phyloP scores from a whole-genome alignment of 1,139 yeast genomes.

The Taphrina flavorubra region DNA sequence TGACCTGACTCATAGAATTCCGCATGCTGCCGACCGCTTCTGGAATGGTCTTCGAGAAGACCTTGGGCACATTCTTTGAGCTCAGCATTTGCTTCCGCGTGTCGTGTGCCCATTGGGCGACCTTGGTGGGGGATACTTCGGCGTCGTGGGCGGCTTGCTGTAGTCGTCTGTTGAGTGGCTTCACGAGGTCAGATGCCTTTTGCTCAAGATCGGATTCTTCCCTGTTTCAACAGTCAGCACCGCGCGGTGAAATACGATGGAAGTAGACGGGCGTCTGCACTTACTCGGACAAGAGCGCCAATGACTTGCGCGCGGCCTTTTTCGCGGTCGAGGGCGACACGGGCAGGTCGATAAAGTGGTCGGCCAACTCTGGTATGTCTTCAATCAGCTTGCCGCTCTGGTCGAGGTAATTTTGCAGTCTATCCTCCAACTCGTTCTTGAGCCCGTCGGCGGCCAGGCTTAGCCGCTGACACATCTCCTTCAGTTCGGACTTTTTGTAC shows the following conservation, averaged over 20 bases:
- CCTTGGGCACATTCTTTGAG: conserved; percentile 22
- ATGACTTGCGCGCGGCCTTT: conserved; percentile 35
- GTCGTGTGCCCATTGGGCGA: conserved; percentile 39
- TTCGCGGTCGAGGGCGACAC: conserved; percentile 37
- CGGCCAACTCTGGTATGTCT: conserved; percentile 33
- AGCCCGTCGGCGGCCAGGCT: conserved; percentile 25
- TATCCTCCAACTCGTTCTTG: conserved; percentile 36
- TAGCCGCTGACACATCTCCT: conserved; percentile 31
- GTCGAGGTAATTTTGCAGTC: conserved; percentile 34
- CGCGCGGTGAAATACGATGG: neutral
- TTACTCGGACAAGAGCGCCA: conserved; percentile 21
- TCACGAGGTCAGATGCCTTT: conserved; percentile 15
- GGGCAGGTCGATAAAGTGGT: conserved; percentile 37
- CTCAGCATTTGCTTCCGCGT: conserved; percentile 20
- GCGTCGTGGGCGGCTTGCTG: conserved; percentile 26
- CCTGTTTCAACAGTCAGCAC: neutral
- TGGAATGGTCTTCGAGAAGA: conserved; percentile 20
- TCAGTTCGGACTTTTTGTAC: conserved; percentile 33
- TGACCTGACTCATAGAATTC: conserved; percentile 28
- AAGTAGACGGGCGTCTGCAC: neutral
- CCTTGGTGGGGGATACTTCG: conserved; percentile 36
- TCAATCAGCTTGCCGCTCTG: conserved; percentile 18
- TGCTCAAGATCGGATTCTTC: conserved; percentile 28
- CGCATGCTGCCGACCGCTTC: conserved; percentile 17
- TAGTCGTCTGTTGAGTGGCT: conserved; percentile 18